A percentile compares a stretch with the other conserved stretches of the same genome.
Evolutionary conservation across 78 protist genomes (phyloP).

Genomic region (Fonticula alba): DNA sequence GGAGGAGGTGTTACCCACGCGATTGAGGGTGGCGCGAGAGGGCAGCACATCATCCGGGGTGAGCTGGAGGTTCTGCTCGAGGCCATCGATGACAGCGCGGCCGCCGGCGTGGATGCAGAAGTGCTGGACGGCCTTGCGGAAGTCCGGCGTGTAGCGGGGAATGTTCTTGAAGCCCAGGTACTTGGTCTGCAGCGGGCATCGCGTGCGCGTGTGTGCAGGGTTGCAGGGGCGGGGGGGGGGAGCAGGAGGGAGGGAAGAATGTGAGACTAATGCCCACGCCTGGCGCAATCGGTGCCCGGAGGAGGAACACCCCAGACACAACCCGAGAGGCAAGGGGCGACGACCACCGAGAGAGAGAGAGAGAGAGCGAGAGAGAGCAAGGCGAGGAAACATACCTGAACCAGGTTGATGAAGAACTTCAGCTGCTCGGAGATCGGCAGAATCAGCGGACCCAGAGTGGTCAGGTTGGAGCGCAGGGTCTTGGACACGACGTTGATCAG

Average conservation of each 20-base stretch:
- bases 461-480: constrained; percentile 46
- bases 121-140: constrained; percentile 48
- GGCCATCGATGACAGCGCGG: constrained; percentile 59
- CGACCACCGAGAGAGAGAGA: too few relatives aligned
- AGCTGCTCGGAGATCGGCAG: constrained; percentile 59
- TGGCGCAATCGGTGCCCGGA: too few relatives aligned
- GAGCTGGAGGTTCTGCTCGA: constrained; percentile 41
- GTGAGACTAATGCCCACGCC: too few relatives aligned
- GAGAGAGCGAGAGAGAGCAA: too few relatives aligned
- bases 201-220: too few relatives aligned
- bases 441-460: constrained; percentile 50
- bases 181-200: too few relatives aligned
- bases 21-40: constrained; percentile 56
- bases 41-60: constrained; percentile 39
- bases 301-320: too few relatives aligned
- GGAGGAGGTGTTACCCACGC: constrained; percentile 46
- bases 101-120: constrained; percentile 74
- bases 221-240: too few relatives aligned
- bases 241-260: too few relatives aligned
- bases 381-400: too few relatives aligned
- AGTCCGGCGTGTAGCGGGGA: constrained; percentile 48
- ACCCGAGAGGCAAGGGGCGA: too few relatives aligned
- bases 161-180: neutral
- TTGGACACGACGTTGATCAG: constrained; percentile 38
- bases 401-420: constrained; percentile 32